Evolutionary conservation across 1,284 basidiomycete genomes (phyloP), one percentile per base, ranked within the genome.

Genomic region (Irpex rosettiformis): DNA sequence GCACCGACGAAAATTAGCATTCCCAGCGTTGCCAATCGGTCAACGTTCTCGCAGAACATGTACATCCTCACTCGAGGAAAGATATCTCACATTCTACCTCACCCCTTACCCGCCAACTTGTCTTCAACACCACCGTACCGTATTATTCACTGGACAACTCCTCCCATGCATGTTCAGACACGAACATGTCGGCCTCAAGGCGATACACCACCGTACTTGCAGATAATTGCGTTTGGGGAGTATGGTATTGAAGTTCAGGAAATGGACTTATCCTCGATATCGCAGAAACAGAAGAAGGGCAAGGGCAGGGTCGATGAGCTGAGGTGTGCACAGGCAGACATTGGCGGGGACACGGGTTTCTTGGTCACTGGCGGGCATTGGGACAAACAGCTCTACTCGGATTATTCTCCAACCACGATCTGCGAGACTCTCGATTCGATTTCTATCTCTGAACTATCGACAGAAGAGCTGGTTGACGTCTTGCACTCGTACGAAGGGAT

Each of bases 211-310:
- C 77, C 81, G 11, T 79, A 82, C 62, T 69, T 91, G 42, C 90
- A 92, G 68, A 69, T 91, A 33, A 75, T 89, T 47, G 85, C 81
- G 10, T 80, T 91, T 55, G 77, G 83, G 33, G 84, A 87, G 60
- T 78, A 82, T 56, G 89, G 89, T 6, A 63, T 92, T 7, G 89
- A 92, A 68, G 80, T 85, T 1, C 84, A 87, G 62, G 90, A 92
- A 69, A 66, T 86, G 18, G 70, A 80, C 0, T 68, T 82, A 10
- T 65, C 73, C 1, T 67, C 69, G 37, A 69, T 79, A 49, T 64
- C 67, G 10, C 67, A 80, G 61, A 79, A 80, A 11, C 67, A 80
- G 61, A 79, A 80, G 2, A 81, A 86, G 70, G 77, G 74, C n/a
- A 77, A 79, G 67, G 70, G 65, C 40, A 74, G 68, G 37, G 69